Evolutionary conservation across 2,329 filamentous ascomycete genomes (phyloP).

Genomic region (Neurospora sp.): DNA sequence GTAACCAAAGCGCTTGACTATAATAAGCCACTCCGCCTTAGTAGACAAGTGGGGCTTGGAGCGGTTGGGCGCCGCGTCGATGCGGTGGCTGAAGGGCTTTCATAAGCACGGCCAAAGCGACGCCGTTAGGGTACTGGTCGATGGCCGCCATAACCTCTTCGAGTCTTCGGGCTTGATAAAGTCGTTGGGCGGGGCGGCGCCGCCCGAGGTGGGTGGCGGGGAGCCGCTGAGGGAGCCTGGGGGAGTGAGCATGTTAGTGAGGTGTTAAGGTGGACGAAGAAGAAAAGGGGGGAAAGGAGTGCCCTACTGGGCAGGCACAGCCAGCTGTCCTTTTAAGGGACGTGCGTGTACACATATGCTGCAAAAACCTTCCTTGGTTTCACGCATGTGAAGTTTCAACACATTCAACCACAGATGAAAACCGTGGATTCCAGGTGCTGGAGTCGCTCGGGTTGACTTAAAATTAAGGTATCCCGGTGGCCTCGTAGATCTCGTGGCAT

Average conservation of each 20-base stretch:
- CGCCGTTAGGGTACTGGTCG: constrained; percentile 29
- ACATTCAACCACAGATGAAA: background rate
- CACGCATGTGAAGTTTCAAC: background rate
- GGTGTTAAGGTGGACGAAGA: background rate
- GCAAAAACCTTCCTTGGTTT: background rate
- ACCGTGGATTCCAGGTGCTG: background rate
- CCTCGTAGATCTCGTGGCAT: background rate
- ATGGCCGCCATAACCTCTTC: constrained; percentile 18
- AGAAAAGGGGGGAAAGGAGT: no score
- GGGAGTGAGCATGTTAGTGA: constrained; percentile 13
- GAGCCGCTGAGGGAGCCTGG: constrained; percentile 9
- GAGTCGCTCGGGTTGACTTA: background rate
- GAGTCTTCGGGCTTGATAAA: constrained; percentile 43
- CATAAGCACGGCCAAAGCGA: constrained; percentile 44
- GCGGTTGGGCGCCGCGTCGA: constrained; percentile 40
- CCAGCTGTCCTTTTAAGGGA: no score
- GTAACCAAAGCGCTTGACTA: constrained; percentile 46
- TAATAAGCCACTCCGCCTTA: constrained; percentile 45
- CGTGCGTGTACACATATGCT: background rate
- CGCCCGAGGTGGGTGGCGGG: constrained; percentile 17
- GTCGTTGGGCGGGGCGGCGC: constrained; percentile 38
- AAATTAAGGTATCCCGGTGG: background rate
- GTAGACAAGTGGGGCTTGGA: constrained; percentile 21
- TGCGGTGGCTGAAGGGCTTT: constrained; percentile 41
- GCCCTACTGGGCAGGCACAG: no score